Percentiles rank a stretch among this genome's conserved stretches.
Conservation (phyloP, 495 filamentous ascomycete species). For the Podospora australis region DNA sequence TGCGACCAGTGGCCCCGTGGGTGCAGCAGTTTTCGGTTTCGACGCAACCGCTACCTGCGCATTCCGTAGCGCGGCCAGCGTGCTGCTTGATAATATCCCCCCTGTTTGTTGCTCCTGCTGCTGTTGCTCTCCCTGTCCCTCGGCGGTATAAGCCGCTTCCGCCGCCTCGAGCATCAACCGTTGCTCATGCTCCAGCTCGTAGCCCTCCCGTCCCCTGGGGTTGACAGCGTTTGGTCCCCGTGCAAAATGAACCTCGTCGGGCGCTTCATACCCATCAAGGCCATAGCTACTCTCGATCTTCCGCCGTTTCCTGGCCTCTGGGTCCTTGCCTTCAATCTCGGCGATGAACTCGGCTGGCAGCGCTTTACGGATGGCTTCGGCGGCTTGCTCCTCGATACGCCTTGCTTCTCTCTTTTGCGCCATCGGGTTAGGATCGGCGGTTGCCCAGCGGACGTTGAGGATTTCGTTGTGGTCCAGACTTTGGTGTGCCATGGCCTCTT, state of each 20-base stretch:
- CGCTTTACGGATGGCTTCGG: slow-evolving; percentile 84
- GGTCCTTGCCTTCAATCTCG: slow-evolving; percentile 87
- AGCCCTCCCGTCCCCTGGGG: slow-evolving; percentile 46
- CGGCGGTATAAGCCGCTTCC: background rate
- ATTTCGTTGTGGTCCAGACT: slow-evolving; percentile 75
- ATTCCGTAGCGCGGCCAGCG: slow-evolving; percentile 63
- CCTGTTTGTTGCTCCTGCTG: slow-evolving; percentile 38
- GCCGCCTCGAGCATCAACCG: slow-evolving; percentile 44
- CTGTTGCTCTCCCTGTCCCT: slow-evolving; percentile 28
- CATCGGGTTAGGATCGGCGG: slow-evolving; percentile 90
- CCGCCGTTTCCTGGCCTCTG: slow-evolving; percentile 75
- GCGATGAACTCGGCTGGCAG: slow-evolving; percentile 89
- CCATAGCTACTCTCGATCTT: slow-evolving; percentile 89
- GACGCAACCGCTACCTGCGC: slow-evolving; percentile 44
- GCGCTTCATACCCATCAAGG: slow-evolving; percentile 84
- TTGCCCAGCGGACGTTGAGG: slow-evolving; percentile 95
- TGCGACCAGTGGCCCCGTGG: slow-evolving; percentile 67
- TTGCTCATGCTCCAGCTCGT: slow-evolving; percentile 42
- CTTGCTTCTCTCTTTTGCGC: slow-evolving; percentile 89
- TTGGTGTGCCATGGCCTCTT: slow-evolving; percentile 86
- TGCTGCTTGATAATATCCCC: slow-evolving; percentile 76
- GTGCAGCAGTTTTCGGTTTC: slow-evolving; percentile 37
- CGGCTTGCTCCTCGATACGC: slow-evolving; percentile 93
- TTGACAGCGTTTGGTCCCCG: slow-evolving; percentile 54
- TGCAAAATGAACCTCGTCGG: slow-evolving; percentile 91